These are phyloP conservation scores for Sporopachydermia cereana DNA, from an alignment of 1,139 yeast species.

Conservation along the genomic window DNA sequence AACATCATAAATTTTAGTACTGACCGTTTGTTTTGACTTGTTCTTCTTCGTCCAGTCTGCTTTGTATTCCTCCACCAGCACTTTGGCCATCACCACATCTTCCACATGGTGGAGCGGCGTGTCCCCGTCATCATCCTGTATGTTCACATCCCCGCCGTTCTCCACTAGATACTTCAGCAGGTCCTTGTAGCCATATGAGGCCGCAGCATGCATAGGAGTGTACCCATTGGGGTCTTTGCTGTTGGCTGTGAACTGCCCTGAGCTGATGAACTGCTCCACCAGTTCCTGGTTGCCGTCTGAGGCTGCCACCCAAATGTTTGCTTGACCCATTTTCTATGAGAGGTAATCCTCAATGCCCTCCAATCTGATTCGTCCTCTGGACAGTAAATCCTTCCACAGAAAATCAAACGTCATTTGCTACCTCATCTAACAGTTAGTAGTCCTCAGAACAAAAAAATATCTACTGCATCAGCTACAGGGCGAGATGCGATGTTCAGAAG, in stretches of 20 bases:
- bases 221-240: constrained; percentile 86
- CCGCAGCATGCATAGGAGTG: constrained; percentile 95
- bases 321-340: constrained; percentile 31
- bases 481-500: too few relatives aligned
- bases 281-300: constrained; percentile 61
- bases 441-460: too few relatives aligned
- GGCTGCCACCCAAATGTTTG: constrained; percentile 91
- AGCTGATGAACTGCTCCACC: constrained; percentile 44
- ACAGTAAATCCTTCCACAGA: too few relatives aligned
- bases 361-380: too few relatives aligned
- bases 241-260: constrained; percentile 48
- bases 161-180: constrained; percentile 47
- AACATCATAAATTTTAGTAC: constrained; percentile 5
- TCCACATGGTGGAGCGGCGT: constrained; percentile 92
- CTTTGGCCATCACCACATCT: constrained; percentile 48
- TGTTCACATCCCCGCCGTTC: constrained; percentile 67
- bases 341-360: too few relatives aligned
- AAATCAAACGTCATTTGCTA: too few relatives aligned
- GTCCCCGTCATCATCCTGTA: constrained; percentile 84
- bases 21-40: constrained; percentile 58
- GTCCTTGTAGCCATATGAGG: constrained; percentile 76
- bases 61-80: constrained; percentile 49
- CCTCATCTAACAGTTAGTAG: too few relatives aligned
- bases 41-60: constrained; percentile 60
- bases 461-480: too few relatives aligned